Evolutionary conservation across 2,329 filamentous ascomycete species (phyloP), one percentile per base, ranked within the genome.

Genomic region (Fusarium xylarioides): DNA sequence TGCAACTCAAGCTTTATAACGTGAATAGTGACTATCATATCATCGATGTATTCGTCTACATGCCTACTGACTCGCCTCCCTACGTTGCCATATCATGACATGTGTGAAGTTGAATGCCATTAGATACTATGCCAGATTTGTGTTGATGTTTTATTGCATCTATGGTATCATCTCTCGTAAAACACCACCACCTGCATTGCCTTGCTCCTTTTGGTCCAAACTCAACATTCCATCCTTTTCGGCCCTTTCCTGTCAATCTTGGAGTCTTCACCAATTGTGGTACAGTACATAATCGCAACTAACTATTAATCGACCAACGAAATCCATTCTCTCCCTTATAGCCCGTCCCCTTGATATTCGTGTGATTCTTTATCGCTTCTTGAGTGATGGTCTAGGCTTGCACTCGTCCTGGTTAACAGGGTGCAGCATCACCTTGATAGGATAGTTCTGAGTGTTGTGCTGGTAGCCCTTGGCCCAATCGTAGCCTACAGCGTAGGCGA

Each of bases 381-480:
- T 90, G 52, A 86, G 83, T 42, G 83, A 87, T 21, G 88, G 87
- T n/a, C 88, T 81, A 32, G 89, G 88, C 83, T 90, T 91, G 83
- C 88, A 90, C 80, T 91, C 89, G 61, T 91, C 89, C 43, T 82
- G 82, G 70, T 85, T 85, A 18, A 97, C 90, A 4, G 93, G 91
- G 80, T 97, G 93, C 80, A 97, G 86, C 91, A 95, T 95, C 59
- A 96, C 91, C 85, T 96, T 96, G 82, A 90, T 93, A 14, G 93
- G 90, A 68, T 90, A 91, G 74, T 88, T 88, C 64, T 91, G 90
- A 32, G 86, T 96, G 83, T 98, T 98, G 74, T 87, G 90, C 73
- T 93, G 90, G 84, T 95, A 98, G 21, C 96, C 96, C 86, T 99
- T 98, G 85, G 93, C 95, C 96, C 96, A 99, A 85, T 99, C 96